phyloP scores from a whole-genome alignment of 2,329 filamentous ascomycete species.

The Pseudocercospora fijiensis region DNA sequence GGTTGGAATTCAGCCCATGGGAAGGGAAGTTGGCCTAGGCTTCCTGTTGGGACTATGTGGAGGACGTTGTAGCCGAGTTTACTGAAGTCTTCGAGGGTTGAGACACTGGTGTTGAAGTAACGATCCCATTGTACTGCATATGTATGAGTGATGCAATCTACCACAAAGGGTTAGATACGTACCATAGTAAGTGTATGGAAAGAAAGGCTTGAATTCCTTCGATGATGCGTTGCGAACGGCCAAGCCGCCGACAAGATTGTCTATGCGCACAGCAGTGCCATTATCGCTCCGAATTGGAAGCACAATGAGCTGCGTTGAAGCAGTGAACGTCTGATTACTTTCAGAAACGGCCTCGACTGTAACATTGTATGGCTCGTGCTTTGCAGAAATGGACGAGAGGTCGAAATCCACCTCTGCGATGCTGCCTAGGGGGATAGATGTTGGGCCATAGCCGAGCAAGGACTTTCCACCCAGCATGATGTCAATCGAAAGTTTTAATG shows the following conservation, averaged over 20 bases:
- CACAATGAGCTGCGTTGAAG: slow-evolving; percentile 40
- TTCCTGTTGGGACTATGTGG: slow-evolving; percentile 38
- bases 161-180: not conserved
- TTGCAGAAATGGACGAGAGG: not conserved
- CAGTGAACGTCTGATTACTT: slow-evolving; percentile 38
- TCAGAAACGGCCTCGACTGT: slow-evolving; percentile 38
- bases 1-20: slow-evolving; percentile 41
- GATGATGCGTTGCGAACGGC: slow-evolving; percentile 40
- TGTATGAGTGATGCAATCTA: not conserved
- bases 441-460: not conserved
- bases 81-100: slow-evolving; percentile 41
- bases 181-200: slow-evolving; percentile 49
- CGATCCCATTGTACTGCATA: slow-evolving; percentile 38
- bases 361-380: slow-evolving; percentile 38
- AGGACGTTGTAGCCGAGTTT: slow-evolving; percentile 49
- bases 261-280: slow-evolving; percentile 48
- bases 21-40: slow-evolving; percentile 38
- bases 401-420: slow-evolving; percentile 1
- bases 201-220: slow-evolving; percentile 40
- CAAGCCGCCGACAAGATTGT: slow-evolving; percentile 48
- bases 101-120: slow-evolving; percentile 33
- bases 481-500: not conserved
- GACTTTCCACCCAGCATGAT: slow-evolving; percentile 25
- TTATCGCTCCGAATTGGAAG: slow-evolving; percentile 42
- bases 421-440: slow-evolving; percentile 31